phyloP scores from a whole-genome alignment of 148 eudicot species.

The Camellia japonica region DNA sequence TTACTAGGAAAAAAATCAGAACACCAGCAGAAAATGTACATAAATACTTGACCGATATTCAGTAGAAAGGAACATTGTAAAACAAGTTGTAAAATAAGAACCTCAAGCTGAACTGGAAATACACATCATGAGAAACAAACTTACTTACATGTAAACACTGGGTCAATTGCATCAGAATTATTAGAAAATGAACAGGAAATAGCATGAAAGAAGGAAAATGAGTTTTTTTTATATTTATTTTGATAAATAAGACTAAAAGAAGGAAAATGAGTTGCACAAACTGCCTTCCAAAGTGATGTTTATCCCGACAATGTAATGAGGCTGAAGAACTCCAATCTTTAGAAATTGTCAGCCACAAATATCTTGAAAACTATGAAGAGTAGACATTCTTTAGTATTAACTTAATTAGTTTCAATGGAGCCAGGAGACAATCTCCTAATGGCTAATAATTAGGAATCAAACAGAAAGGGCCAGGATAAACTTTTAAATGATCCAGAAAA shows the following conservation, averaged over 20 bases:
- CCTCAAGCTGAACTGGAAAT: neutral
- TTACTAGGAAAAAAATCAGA: neutral
- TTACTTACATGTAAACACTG: neutral
- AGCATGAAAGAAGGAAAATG: neutral
- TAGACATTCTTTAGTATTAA: neutral
- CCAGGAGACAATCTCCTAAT: neutral
- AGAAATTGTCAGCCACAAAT: constrained; percentile 3
- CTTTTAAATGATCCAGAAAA: neutral
- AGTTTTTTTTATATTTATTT: too few species aligned
- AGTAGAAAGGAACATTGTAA: neutral
- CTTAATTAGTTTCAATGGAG: neutral
- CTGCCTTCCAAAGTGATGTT: neutral
- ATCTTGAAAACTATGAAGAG: neutral
- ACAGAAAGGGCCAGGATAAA: neutral
- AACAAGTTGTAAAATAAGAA: neutral
- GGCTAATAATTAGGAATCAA: neutral
- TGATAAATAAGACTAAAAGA: neutral
- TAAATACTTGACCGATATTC: neutral
- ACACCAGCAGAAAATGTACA: neutral
- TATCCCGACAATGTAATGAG: neutral
- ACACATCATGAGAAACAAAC: neutral
- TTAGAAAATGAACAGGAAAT: neutral
- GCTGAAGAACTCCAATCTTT: neutral
- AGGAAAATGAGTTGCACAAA: neutral
- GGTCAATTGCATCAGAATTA: neutral